Percentiles rank a stretch among this genome's conserved stretches.
Evolutionary conservation across 2,329 filamentous ascomycete species (phyloP).

Genomic region (Cercospora zeae-maydis): DNA sequence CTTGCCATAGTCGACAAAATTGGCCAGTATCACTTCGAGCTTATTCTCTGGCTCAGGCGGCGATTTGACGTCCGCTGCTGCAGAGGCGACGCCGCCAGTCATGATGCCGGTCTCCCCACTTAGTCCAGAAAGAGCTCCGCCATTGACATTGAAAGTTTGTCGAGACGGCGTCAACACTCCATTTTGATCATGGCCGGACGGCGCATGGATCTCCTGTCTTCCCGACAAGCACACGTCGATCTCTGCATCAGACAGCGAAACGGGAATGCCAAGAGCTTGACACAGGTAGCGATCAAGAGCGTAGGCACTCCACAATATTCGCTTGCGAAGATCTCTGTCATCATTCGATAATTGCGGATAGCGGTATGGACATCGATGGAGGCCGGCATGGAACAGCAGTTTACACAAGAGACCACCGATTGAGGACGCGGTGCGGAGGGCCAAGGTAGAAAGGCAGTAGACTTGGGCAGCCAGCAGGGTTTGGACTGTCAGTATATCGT

Average conservation of each 20-base stretch:
- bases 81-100: neutral
- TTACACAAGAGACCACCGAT: conserved; percentile 48
- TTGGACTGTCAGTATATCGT: conserved; percentile 48
- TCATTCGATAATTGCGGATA: conserved; percentile 37
- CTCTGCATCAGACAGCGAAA: conserved; percentile 38
- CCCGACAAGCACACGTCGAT: conserved; percentile 41
- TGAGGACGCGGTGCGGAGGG: conserved; percentile 48
- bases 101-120: neutral
- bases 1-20: conserved; percentile 27
- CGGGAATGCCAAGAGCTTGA: conserved; percentile 39
- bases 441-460: conserved; percentile 49
- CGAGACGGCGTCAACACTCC: conserved; percentile 1
- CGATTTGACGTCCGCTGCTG: neutral
- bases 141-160: conserved; percentile 2
- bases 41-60: conserved; percentile 1
- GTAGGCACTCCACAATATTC: conserved; percentile 44
- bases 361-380: conserved; percentile 52
- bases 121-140: neutral
- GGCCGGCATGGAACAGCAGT: conserved; percentile 49
- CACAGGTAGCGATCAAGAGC: conserved; percentile 40
- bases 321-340: conserved; percentile 38
- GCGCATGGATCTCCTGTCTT: conserved; percentile 29
- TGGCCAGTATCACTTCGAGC: conserved; percentile 25
- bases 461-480: conserved; percentile 49
- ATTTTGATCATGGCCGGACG: conserved; percentile 16